phyloP scores from a whole-genome alignment of 805 yeast genomes.

The Candida ulmi region DNA sequence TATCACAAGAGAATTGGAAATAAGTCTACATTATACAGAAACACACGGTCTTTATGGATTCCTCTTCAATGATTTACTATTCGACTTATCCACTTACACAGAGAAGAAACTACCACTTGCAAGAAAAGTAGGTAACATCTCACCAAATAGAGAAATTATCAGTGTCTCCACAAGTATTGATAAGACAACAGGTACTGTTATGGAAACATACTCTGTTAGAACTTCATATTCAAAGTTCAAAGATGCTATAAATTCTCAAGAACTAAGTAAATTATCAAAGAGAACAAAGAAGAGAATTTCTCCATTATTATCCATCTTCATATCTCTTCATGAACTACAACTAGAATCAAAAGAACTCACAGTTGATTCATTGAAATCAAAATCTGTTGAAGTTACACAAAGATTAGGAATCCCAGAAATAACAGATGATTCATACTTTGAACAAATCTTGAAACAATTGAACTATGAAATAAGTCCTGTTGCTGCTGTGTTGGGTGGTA shows the following conservation, averaged over 20 bases:
- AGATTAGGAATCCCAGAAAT: slow-evolving; percentile 36
- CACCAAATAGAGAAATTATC: slow-evolving; percentile 37
- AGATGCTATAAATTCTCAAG: slow-evolving; percentile 25
- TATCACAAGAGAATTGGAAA: slow-evolving; percentile 46
- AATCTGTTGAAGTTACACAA: slow-evolving; percentile 27
- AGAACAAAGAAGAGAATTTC: slow-evolving; percentile 43
- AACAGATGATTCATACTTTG: slow-evolving; percentile 36
- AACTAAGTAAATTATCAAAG: slow-evolving; percentile 23
- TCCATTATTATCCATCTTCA: slow-evolving; percentile 51
- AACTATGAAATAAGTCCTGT: slow-evolving; percentile 72
- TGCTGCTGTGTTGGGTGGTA: slow-evolving; percentile 85
- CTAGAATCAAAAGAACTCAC: slow-evolving; percentile 20
- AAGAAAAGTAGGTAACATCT: slow-evolving; percentile 47
- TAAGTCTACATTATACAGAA: slow-evolving; percentile 66
- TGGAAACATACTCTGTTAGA: slow-evolving; percentile 33
- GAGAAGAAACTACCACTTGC: slow-evolving; percentile 42
- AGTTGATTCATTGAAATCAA: slow-evolving; percentile 23
- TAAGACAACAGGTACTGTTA: slow-evolving; percentile 28
- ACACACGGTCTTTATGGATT: slow-evolving; percentile 81
- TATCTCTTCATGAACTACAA: slow-evolving; percentile 51
- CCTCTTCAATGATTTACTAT: slow-evolving; percentile 71
- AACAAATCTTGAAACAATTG: slow-evolving; percentile 40
- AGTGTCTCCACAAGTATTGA: slow-evolving; percentile 28
- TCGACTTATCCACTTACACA: slow-evolving; percentile 51
- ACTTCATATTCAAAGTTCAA: slow-evolving; percentile 33